phyloP scores from a whole-genome alignment of 768 basidiomycete genomes.

The Boletus speciosus region DNA sequence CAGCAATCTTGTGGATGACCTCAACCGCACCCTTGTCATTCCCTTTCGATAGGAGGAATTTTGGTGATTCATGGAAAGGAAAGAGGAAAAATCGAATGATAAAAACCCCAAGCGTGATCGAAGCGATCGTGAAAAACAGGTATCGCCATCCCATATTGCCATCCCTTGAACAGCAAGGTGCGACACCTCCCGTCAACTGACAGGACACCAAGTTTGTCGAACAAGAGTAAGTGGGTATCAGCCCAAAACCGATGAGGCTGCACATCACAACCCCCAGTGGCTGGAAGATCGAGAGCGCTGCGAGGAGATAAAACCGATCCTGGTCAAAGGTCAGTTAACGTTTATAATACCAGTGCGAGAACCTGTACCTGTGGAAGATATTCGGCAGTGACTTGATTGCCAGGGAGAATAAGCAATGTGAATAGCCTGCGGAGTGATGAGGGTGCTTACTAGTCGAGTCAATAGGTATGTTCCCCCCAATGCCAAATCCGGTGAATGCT shows the following conservation, averaged over 20 bases:
- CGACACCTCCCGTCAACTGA: slow-evolving; percentile 5
- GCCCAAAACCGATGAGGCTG: slow-evolving; percentile 5
- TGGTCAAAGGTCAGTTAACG: background rate
- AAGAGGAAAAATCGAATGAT: slow-evolving; percentile 16
- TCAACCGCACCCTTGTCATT: slow-evolving; percentile 13
- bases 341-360: background rate
- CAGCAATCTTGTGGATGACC: slow-evolving; percentile 12
- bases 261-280: background rate
- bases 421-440: background rate
- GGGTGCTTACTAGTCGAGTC: slow-evolving; percentile 12
- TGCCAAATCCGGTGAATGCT: slow-evolving; percentile 10
- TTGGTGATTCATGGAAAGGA: slow-evolving; percentile 15
- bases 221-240: slow-evolving; percentile 17
- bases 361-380: slow-evolving; percentile 12
- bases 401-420: background rate
- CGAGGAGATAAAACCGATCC: slow-evolving; percentile 15
- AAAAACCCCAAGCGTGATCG: slow-evolving; percentile 13
- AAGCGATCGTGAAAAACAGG: slow-evolving; percentile 3
- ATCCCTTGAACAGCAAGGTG: slow-evolving; percentile 15
- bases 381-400: slow-evolving; percentile 6
- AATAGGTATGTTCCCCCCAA: slow-evolving; percentile 15
- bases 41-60: slow-evolving; percentile 13
- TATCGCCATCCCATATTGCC: slow-evolving; percentile 23
- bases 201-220: slow-evolving; percentile 9
- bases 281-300: slow-evolving; percentile 9